These are phyloP conservation scores for Oryza meridionalis DNA, from an alignment of 176 grass and related monocot species.

Conservation along the genomic window DNA sequence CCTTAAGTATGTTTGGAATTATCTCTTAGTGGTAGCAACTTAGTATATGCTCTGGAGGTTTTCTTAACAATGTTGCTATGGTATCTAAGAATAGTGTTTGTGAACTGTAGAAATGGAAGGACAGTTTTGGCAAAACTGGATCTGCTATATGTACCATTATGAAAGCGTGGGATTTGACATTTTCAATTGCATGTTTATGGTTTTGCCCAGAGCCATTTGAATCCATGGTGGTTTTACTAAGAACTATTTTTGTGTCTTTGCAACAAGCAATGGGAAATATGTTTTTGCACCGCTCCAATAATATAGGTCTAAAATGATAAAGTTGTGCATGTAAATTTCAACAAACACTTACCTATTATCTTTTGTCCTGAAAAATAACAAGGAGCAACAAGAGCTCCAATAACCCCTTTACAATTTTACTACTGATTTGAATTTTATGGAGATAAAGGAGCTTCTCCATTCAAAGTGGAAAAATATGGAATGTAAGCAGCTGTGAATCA, in stretches of 20 bases:
- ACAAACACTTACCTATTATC: not conserved
- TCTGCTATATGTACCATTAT: not conserved
- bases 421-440: constrained; percentile 9
- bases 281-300: not conserved
- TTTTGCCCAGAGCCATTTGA: constrained; percentile 11
- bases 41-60: not conserved
- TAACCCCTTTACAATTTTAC: not conserved
- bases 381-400: not conserved
- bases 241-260: constrained; percentile 1
- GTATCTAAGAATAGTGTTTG: not conserved
- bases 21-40: not conserved
- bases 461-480: not conserved
- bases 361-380: constrained; percentile 10
- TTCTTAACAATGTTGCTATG: not conserved
- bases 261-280: not conserved
- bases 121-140: not conserved
- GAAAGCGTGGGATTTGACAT: not conserved
- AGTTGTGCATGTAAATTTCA: not conserved
- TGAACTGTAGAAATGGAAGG: not conserved
- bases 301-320: not conserved
- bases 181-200: not conserved
- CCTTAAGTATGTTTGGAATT: not conserved
- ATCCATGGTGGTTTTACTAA: constrained; percentile 4
- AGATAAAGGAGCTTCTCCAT: not conserved
- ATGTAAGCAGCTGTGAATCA: constrained; percentile 3